Conservation (phyloP, 345 rosid species). For the Eucalyptus dawsonii region DNA sequence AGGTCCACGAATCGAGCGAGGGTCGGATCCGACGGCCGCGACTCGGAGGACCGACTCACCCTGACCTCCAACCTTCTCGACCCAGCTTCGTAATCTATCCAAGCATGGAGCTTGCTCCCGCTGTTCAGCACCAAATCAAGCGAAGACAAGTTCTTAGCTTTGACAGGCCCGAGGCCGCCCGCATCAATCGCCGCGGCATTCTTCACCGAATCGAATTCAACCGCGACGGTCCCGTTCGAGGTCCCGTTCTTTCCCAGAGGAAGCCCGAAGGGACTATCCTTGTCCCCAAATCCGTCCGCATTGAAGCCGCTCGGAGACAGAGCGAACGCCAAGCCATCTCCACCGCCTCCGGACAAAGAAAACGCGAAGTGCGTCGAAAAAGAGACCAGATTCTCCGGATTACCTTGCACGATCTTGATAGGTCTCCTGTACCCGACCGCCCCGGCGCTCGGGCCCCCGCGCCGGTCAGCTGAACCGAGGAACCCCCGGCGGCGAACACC, state of each 20-base stretch:
- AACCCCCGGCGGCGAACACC: slow-evolving; percentile 22
- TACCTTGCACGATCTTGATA: slow-evolving; percentile 42
- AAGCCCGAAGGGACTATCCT: slow-evolving; percentile 25
- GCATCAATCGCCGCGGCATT: slow-evolving; percentile 41
- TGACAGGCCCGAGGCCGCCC: slow-evolving; percentile 16
- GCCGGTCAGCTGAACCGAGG: slow-evolving; percentile 47
- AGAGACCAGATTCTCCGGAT: slow-evolving; percentile 24
- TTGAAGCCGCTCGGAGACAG: slow-evolving; percentile 40
- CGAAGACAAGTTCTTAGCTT: slow-evolving; percentile 25
- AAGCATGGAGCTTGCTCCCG: slow-evolving; percentile 37
- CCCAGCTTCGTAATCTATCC: slow-evolving; percentile 58
- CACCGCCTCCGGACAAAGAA: slow-evolving; percentile 24
- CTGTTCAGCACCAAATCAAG: slow-evolving; percentile 15
- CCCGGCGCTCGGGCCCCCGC: slow-evolving; percentile 10
- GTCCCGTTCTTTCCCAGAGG: slow-evolving; percentile 11
- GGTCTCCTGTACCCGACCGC: slow-evolving; percentile 55
- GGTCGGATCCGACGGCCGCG: slow-evolving; percentile 30
- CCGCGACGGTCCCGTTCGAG: slow-evolving; percentile 16
- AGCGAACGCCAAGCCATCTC: slow-evolving; percentile 58
- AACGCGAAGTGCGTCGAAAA: slow-evolving; percentile 62
- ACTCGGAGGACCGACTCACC: slow-evolving; percentile 29
- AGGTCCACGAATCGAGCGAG: slow-evolving; percentile 36
- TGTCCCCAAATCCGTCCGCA: slow-evolving; percentile 4
- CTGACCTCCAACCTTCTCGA: slow-evolving; percentile 54
- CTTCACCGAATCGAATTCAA: slow-evolving; percentile 38